Conservation (phyloP, 1,284 basidiomycete species). For the Pseudozyma tsukubaensis region DNA sequence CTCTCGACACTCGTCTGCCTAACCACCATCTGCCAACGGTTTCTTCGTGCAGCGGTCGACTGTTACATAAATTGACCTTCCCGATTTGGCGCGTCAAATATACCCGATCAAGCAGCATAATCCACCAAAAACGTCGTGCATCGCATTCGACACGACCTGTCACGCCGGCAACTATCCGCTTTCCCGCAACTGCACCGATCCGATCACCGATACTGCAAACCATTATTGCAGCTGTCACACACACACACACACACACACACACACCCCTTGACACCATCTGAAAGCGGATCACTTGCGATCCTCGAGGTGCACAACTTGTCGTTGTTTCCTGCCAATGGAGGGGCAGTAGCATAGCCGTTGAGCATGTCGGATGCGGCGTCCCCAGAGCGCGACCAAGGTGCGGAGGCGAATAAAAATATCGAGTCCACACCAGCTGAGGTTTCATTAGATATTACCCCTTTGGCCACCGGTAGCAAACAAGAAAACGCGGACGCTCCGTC, state of each 20-base stretch:
- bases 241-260: no score
- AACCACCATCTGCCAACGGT: no score
- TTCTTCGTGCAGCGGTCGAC: no score
- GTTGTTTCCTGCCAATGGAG: background rate
- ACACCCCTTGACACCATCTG: background rate
- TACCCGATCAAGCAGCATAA: background rate
- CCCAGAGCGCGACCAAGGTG: background rate
- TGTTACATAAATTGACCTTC: no score
- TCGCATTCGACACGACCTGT: no score
- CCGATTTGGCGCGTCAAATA: background rate
- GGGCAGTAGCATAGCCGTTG: background rate
- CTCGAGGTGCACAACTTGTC: no score
- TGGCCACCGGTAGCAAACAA: no score
- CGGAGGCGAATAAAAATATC: background rate
- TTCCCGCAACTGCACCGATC: background rate
- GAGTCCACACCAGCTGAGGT: background rate
- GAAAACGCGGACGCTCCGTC: background rate
- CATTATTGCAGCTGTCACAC: no score
- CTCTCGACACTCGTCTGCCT: no score
- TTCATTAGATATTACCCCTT: background rate
- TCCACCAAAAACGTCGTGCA: no score
- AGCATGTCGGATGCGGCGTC: constrained; percentile 2
- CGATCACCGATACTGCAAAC: background rate
- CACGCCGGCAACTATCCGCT: background rate
- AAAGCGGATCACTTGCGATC: background rate